phyloP scores from a whole-genome alignment of 805 yeast genomes.

The Wickerhamomyces rabaulensis region DNA sequence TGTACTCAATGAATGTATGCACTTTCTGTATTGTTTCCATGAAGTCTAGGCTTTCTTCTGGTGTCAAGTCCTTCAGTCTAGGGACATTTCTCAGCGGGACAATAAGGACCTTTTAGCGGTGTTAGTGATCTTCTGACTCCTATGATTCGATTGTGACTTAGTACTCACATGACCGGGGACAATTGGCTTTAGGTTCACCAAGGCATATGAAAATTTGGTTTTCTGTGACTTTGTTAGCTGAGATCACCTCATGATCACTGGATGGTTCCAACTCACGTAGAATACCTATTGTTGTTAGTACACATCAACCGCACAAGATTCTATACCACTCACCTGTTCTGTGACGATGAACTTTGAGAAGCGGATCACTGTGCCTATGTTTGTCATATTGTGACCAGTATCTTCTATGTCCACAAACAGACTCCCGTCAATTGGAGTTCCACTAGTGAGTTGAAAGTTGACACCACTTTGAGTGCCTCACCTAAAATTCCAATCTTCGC shows the following conservation, averaged over 20 bases:
- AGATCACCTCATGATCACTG: background rate
- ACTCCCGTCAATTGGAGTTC: no score
- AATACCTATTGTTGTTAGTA: constrained; percentile 14
- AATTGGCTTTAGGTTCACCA: constrained; percentile 88
- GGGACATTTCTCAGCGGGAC: constrained; percentile 73
- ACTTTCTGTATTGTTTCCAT: constrained; percentile 70
- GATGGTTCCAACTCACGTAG: constrained; percentile 17
- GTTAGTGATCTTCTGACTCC: background rate
- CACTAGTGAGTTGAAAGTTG: no score
- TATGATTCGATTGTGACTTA: background rate
- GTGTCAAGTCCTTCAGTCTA: constrained; percentile 62
- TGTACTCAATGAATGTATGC: constrained; percentile 57
- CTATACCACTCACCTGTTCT: constrained; percentile 40
- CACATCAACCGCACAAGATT: background rate
- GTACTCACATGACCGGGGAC: constrained; percentile 77
- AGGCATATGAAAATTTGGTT: constrained; percentile 67
- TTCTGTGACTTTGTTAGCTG: constrained; percentile 29
- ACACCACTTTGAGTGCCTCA: no score
- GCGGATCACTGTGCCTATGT: constrained; percentile 22
- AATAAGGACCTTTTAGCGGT: constrained; percentile 42
- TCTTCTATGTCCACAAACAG: no score
- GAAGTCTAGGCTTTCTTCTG: constrained; percentile 72
- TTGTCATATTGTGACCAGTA: background rate
- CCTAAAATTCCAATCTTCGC: no score
- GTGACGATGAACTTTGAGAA: constrained; percentile 53